These are phyloP conservation scores for Pestalotiopsis sp. DNA, from an alignment of 2,329 filamentous ascomycete genomes.

Conservation along the genomic window DNA sequence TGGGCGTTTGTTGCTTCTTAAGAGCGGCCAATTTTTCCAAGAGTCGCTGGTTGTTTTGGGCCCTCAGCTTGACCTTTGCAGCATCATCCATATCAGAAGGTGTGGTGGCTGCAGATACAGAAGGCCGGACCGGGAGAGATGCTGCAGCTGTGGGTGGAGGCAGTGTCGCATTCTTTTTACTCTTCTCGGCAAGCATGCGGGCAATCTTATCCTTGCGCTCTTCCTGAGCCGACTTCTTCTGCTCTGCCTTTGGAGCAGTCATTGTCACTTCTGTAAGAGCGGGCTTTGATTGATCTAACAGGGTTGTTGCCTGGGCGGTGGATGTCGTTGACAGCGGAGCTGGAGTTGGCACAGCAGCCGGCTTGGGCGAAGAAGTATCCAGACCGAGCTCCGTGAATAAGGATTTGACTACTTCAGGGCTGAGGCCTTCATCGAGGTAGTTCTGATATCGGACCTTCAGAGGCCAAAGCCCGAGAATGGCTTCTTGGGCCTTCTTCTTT, in stretches of 20 bases:
- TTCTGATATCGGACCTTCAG: constrained; percentile 75
- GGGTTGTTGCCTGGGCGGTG: neutral
- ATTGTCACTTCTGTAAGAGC: constrained; percentile 5
- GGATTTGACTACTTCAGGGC: constrained; percentile 61
- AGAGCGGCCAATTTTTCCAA: constrained; percentile 80
- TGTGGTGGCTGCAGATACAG: constrained; percentile 11
- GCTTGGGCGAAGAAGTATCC: constrained; percentile 39
- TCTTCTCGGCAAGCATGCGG: constrained; percentile 35
- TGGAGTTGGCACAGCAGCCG: neutral
- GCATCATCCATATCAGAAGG: constrained; percentile 15
- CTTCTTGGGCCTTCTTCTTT: constrained; percentile 65
- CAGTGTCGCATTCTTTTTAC: constrained; percentile 28
- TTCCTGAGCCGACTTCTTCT: constrained; percentile 32
- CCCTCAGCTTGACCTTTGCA: constrained; percentile 54
- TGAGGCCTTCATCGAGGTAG: constrained; percentile 74
- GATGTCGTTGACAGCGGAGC: constrained; percentile 14
- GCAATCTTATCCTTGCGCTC: constrained; percentile 39
- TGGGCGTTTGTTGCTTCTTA: constrained; percentile 49
- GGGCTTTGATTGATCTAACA: neutral
- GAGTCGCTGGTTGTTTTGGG: constrained; percentile 71
- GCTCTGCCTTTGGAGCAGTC: constrained; percentile 18
- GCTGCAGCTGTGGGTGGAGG: constrained; percentile 17
- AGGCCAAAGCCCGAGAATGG: constrained; percentile 66
- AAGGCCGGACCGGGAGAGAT: constrained; percentile 9
- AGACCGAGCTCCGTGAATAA: constrained; percentile 74